Percentiles rank a stretch among this genome's conserved stretches.
These are phyloP conservation scores for Capillidium rhysosporum DNA, from an alignment of 371 early-diverging fungal genomes.

Conservation along the genomic window DNA sequence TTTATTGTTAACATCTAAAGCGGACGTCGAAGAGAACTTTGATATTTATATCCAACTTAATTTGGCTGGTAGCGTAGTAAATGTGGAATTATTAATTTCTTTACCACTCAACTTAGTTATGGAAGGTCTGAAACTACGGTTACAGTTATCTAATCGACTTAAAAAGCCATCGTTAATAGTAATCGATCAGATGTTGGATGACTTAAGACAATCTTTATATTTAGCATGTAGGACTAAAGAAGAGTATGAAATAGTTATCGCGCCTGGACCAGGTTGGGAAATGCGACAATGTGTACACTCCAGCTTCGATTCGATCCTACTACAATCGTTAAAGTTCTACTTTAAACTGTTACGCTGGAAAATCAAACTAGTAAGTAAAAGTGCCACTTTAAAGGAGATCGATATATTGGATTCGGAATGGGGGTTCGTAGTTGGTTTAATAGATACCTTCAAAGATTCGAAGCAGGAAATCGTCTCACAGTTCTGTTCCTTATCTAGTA, in stretches of 20 bases:
- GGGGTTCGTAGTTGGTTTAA: conserved; percentile 46
- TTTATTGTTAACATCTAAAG: conserved; percentile 31
- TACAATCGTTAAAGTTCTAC: conserved; percentile 51
- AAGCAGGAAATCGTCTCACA: conserved; percentile 53
- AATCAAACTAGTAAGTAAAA: conserved; percentile 22
- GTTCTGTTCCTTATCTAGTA: conserved; percentile 33
- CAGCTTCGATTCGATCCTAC: conserved; percentile 44
- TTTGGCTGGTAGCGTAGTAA: conserved; percentile 38
- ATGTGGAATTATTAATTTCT: conserved; percentile 43
- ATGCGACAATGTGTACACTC: conserved; percentile 30
- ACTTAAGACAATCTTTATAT: conserved; percentile 45
- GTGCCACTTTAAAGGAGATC: conserved; percentile 36
- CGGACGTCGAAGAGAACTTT: conserved; percentile 42
- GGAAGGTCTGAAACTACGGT: conserved; percentile 50
- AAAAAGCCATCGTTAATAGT: conserved; percentile 43
- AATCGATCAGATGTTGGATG: conserved; percentile 64
- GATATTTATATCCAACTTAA: conserved; percentile 37
- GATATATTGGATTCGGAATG: conserved; percentile 68
- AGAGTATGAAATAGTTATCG: conserved; percentile 37
- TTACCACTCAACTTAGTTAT: conserved; percentile 60
- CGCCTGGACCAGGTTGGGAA: conserved; percentile 44
- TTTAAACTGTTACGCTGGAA: conserved; percentile 56
- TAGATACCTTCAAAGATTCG: conserved; percentile 42
- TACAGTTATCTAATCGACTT: conserved; percentile 52
- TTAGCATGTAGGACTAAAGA: conserved; percentile 50